Conservation (phyloP, 257 asterid species). For the Nicotiana tabacum region DNA sequence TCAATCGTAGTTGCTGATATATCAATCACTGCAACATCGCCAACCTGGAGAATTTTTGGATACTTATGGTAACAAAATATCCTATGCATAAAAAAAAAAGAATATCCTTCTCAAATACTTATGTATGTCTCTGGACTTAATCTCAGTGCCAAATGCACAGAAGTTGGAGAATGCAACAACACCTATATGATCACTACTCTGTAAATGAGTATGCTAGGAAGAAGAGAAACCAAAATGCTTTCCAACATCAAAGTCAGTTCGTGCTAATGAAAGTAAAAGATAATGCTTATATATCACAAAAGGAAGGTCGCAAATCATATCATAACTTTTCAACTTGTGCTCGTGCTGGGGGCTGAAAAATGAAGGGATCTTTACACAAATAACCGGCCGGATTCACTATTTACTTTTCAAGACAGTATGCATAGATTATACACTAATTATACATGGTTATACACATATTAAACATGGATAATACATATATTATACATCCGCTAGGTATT, state of each 20-base stretch:
- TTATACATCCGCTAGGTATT: too few species aligned
- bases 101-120: neutral
- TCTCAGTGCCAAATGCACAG: neutral
- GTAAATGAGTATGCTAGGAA: neutral
- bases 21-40: slow-evolving; percentile 93
- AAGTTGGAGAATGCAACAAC: neutral
- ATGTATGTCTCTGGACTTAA: neutral
- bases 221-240: neutral
- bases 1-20: slow-evolving; percentile 79
- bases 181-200: neutral
- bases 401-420: too few species aligned
- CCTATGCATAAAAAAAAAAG: neutral
- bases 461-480: too few species aligned
- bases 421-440: too few species aligned
- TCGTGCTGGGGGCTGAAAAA: neutral
- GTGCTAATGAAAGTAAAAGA: neutral
- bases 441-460: too few species aligned
- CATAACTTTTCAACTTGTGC: neutral
- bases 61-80: neutral
- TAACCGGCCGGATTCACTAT: too few species aligned
- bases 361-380: neutral
- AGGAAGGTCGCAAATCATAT: neutral
- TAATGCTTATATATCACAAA: neutral
- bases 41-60: slow-evolving; percentile 36
- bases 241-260: neutral